Evolutionary conservation across 352 stramenopile species (phyloP), one percentile per base, ranked within the genome.

Genomic region (Phytopythium delawarense): DNA sequence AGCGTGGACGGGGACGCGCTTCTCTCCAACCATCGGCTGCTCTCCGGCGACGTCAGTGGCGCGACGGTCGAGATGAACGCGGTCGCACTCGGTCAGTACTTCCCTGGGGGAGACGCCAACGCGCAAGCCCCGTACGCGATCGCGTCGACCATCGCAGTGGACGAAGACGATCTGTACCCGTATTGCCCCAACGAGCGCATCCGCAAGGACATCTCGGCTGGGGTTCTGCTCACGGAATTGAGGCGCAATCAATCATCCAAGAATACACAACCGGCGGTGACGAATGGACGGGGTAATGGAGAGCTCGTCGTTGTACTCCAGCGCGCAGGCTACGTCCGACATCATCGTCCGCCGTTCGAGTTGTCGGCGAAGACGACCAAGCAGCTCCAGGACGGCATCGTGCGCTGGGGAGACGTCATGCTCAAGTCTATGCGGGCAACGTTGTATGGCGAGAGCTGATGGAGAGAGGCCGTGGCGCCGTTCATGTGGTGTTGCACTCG

Each of bases 141-240:
- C 7, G 61, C 67, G 20, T 48, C 57, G 7, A 66, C 62, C 6
- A 64, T 76, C 39, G 69, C 44, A 23, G 71, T 79, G 2, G 70
- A 78, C 37, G 52, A 62, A 15, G 73, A 81, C 37, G 70, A 76
- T 1, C 51, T 77, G 46, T 61, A 78, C 35, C 74, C 71, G 23
- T 83, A 80, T 44, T 25, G 69, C 0, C 62, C 71, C 0, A 48
- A 66, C 9, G 54, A 64, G 11, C 59, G 66, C 34, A 46, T 78
- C 35, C 70, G 70, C 11, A 59, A 74, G 23, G 69, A 80, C 34
- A 28, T 75, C 18, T 69, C 62, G 5, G 70, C 70, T 1, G 51
- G 51, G 9, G 32, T 72, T 2, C n/a, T 76, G 23, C 57, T 67
- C 18, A 61, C 60, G 5, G 55, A 70, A 32, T 37, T 63, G 11